Base-by-base conservation (phyloP, 257 asterid genomes). In the Solanum piurae region DNA sequence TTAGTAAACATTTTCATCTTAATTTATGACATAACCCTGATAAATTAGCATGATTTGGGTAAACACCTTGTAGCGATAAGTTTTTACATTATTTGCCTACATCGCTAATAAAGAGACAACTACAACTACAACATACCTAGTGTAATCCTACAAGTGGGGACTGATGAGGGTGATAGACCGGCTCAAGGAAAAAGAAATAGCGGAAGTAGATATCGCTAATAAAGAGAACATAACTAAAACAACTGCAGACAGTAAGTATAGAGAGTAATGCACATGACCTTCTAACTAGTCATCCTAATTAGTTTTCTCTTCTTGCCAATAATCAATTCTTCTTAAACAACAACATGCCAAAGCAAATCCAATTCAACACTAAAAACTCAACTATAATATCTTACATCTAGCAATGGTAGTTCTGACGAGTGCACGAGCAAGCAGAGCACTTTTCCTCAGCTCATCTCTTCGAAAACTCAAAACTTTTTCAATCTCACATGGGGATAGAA, bases 381-480 rank as follows among this genome's bases (percentile, higher is more conserved):
- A 74, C 23, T 58, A n/a, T 66, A 2, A 55, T 12, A 55, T 76
- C 97, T 88, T 93, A 94, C 99, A 96, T 94, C 95, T 94, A 89
- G 99, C 94, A 87, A 95, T 92, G 7, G 98, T 95, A 14, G 99
- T 93, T 58, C 98, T 95, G 87, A 94, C 94, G 88, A 96, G 89
- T 68, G 92, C 92, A 8, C 98, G 98, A 31, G 99, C 95, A 25
- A 96, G 87, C 89, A 96, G 64, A 12, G 98, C 96, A 27, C 92
- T 91, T 91, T 94, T 96, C 91, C 94, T 94, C 72, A 89, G 87
- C 86, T 94, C 98, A 34, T 93, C 95, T 31, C 92, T 93, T 4
- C 73, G 92, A 88, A 95, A 88, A 83, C 83, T 89, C 85, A 91
- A 44, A 27, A 96, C 94, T 12, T 84, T 91, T 82, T 94, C 92